Base-by-base conservation (phyloP, 768 basidiomycete species). In the Kwoniella bestiolae region DNA sequence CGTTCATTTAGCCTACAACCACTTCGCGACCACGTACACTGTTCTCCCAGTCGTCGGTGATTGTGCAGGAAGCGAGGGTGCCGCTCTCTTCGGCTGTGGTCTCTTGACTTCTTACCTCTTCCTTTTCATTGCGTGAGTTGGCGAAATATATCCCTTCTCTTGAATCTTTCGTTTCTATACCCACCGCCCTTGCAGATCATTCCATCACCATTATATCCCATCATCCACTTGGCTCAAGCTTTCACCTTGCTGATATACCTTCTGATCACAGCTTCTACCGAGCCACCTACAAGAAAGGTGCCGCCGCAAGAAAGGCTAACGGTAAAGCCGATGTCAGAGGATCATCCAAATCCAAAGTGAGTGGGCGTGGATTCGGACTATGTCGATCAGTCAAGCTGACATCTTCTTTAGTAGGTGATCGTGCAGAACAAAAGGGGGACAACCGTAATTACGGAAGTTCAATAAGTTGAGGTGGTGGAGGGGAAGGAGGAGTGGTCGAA, bases 61-160 rank as follows among this genome's bases (percentile, higher is more conserved):
- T 79, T 99, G 96, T 74, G 88, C 93, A 44, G 96, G 96, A 49
- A 89, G 90, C 21, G 92, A 95, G 82, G 82, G 83, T 16, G 91
- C 95, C 59, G 96, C 96, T 2, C 65, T 93, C 63, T 89, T 95
- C 63, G 96, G 94, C 52, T 96, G 94, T 78, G 87, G 82, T 25
- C 86, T 99, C 51, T 85, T 99, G 72, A 90, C 92, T 28, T 90
- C 87, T 75, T 98, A 97, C 83, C 88, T 99, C 59, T 86, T 88
- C 74, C 87, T 99, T 64, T 98, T 99, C 85, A 92, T 98, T 85
- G 91, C 78, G 81, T 82, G 62, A 74, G 81, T n/a, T n/a, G n/a
- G n/a, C n/a, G n/a, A n/a, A n/a, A n/a, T n/a, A n/a, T n/a, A n/a
- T n/a, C n/a, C n/a, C n/a, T n/a, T n/a, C n/a, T n/a, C n/a, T n/a